phyloP scores from a whole-genome alignment of 73 alveolate species.

The Tetrahymena malaccensis region DNA sequence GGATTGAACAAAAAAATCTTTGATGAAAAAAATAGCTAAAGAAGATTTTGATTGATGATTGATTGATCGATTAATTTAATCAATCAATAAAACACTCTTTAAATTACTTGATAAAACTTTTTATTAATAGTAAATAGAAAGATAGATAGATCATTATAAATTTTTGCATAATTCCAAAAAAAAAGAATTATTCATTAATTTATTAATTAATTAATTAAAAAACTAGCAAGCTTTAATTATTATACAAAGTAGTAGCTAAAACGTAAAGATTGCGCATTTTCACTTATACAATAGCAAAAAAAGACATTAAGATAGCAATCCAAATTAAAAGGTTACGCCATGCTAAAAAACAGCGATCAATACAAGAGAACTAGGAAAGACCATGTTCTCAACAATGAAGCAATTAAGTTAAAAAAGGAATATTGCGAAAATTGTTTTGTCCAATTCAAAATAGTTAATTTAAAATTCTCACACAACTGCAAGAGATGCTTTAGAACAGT shows the following conservation, averaged over 20 bases:
- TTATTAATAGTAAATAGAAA: too few species aligned
- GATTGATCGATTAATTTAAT: too few species aligned
- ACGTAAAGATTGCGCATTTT: neutral
- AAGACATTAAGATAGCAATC: neutral
- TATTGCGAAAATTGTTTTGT: neutral
- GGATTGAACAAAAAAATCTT: too few species aligned
- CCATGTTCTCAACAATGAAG: neutral
- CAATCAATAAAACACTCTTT: neutral
- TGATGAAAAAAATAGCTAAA: too few species aligned
- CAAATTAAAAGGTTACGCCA: neutral
- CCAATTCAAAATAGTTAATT: neutral
- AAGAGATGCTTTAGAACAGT: neutral
- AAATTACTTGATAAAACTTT: neutral
- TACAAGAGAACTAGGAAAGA: neutral
- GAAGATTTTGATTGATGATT: too few species aligned
- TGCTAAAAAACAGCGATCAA: neutral
- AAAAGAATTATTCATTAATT: too few species aligned
- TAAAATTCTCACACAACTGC: neutral
- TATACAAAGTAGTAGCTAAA: neutral
- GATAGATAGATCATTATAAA: neutral
- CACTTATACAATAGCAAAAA: neutral
- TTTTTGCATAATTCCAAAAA: neutral
- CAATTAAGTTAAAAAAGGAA: neutral
- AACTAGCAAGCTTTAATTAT: neutral
- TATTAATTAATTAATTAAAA: too few species aligned